These are phyloP conservation scores for Stereum hirsutum DNA, from an alignment of 1,284 basidiomycete genomes.

Conservation along the genomic window DNA sequence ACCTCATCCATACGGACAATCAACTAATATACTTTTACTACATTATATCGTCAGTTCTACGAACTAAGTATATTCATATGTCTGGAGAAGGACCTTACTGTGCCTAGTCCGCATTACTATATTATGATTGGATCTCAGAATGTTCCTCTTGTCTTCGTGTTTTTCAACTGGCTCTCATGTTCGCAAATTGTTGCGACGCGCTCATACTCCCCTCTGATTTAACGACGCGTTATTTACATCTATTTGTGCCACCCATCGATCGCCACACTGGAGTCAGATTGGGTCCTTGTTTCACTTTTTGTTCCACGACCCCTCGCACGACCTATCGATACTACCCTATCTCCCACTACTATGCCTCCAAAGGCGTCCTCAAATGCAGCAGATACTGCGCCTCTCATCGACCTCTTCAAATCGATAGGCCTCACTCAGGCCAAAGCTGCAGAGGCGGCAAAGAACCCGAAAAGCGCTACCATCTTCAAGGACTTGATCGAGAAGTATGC, in stretches of 20 bases:
- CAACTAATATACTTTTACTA: too few species aligned
- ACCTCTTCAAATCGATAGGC: constrained; percentile 76
- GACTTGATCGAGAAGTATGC: constrained; percentile 59
- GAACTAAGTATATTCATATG: too few species aligned
- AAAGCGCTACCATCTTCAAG: constrained; percentile 64
- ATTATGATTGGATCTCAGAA: too few species aligned
- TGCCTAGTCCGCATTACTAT: too few species aligned
- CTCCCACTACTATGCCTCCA: constrained; percentile 19
- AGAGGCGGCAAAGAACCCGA: constrained; percentile 77
- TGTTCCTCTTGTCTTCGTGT: too few species aligned
- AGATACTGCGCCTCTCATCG: constrained; percentile 34
- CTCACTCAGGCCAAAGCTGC: constrained; percentile 73
- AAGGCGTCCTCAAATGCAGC: constrained; percentile 18
- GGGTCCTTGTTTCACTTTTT: constrained; percentile 3
- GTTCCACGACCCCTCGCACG: not conserved
- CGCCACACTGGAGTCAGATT: constrained; percentile 7
- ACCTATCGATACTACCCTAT: not conserved
- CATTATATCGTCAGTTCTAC: too few species aligned
- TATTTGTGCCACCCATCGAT: constrained; percentile 9
- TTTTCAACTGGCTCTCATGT: too few species aligned
- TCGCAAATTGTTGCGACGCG: not conserved
- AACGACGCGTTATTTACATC: constrained; percentile 10
- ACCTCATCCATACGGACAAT: too few species aligned
- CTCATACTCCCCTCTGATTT: too few species aligned
- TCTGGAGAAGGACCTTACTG: too few species aligned